Evolutionary conservation across 2,329 filamentous ascomycete species (phyloP), one percentile per base, ranked within the genome.

Genomic region (Parascedosporium putredinis): DNA sequence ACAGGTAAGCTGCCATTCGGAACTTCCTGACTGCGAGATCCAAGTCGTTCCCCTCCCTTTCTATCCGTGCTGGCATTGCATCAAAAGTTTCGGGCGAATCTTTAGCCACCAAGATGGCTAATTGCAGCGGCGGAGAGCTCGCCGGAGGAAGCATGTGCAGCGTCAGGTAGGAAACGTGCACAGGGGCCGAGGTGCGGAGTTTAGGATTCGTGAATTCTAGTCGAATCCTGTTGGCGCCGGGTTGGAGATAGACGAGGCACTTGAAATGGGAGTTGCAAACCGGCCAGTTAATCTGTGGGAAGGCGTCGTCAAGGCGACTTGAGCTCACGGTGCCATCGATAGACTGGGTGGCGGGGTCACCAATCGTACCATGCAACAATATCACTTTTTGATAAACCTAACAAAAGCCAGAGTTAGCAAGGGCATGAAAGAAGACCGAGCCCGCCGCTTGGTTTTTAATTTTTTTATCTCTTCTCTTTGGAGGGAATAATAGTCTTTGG

Each of bases 301-400:
- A 95, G 53, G 72, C 81, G 63, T 95, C 88, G 64, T 95, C 86
- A 57, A 89, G 78, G 59, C 93, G 86, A 59, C 77, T 84, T 53
- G 96, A 78, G 2, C 83, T 88, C 47, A 97, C 60, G 25, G 71
- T 84, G 56, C 93, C 93, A 61, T 95, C 88, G 53, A 94, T 67
- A 48, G 79, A 72, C 61, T 79, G 78, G 48, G 81, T 74, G 29
- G 74, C 69, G 23, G 81, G 72, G 55, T 95, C 87, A 52, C 86
- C 88, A 56, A 95, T 84, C 45, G 86, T 82, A 47, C 91, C 91
- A 58, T 84, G 81, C 44, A 96, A 74, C 22, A 93, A 76, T 18
- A 96, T 73, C 7, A 94, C 78, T 63, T 95, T 96, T 71, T 96
- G 89, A 61, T 95, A 88, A 18, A 94, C 88, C 88, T 95, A 57